Base-by-base conservation (phyloP, 73 alveolate genomes). In the Symbiodinium natans region DNA sequence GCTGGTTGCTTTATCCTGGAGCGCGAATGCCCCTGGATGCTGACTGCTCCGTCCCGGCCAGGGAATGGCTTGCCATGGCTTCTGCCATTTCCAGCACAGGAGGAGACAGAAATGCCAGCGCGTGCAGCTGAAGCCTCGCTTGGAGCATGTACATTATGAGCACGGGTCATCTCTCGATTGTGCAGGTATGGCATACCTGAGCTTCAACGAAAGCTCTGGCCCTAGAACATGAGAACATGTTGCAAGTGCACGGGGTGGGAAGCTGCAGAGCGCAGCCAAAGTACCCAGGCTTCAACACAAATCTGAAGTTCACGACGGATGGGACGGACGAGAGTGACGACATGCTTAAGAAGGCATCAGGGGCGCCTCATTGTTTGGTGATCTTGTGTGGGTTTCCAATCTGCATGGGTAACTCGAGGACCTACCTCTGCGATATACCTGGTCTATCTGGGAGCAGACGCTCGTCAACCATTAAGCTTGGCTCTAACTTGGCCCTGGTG, bases 391-490 rank as follows among this genome's bases (percentile, higher is more conserved):
- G 25, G 86, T 75, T n/a, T n/a, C 23, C 71, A 29, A 52, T 52
- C 3, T 52, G 82, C 82, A 6, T 29, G 15, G 39, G 39, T 68
- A 36, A 2, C 36, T 43, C 41, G 74, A 88, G 95, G 95, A 88
- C 71, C 43, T 88, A 86, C 95, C 95, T 10, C 43, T 88, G 95
- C 87, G 98, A 40, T 92, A 92, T 90, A 92, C 87, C 10, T 92
- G 98, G 98, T 92, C 98, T 43, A 92, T 92, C 33, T 92, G 98
- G 98, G 98, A 92, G 89, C 98, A 92, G 98, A 27, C 17, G 2
- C 95, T 88, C 8, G 86, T 85, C 82, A 41, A n/a, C 33, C 9
- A 23, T 23, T 23, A 13, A 10, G 40, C 27, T 25, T 63, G 80
- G 71, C 71, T n/a, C n/a, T n/a, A n/a, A n/a, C n/a, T n/a, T n/a